Conservation (phyloP, 768 basidiomycete genomes). For the Rhodotorula kratochvilovae region DNA sequence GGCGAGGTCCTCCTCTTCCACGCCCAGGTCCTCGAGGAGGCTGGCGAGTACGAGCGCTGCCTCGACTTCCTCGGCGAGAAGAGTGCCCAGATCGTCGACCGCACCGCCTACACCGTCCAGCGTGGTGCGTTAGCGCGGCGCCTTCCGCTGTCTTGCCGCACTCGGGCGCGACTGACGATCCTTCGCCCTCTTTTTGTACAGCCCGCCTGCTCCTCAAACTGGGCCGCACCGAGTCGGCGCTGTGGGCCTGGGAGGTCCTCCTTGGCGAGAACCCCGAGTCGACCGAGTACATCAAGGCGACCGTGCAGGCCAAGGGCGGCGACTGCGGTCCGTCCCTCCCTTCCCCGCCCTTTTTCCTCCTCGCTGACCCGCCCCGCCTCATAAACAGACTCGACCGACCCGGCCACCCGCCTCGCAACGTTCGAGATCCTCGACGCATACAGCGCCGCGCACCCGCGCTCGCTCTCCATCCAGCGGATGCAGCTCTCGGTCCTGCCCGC, state of each 20-base stretch:
- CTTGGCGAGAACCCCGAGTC: slow-evolving; percentile 82
- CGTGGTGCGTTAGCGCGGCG: slow-evolving; percentile 16
- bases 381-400: slow-evolving; percentile 39
- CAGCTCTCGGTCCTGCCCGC: slow-evolving; percentile 64
- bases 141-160: background rate
- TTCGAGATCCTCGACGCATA: slow-evolving; percentile 61
- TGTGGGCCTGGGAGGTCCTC: slow-evolving; percentile 71
- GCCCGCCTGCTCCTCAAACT: slow-evolving; percentile 74
- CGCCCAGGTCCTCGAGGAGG: slow-evolving; percentile 65
- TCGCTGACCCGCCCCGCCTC: background rate
- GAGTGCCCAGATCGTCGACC: slow-evolving; percentile 56
- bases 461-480: slow-evolving; percentile 67
- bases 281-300: slow-evolving; percentile 72
- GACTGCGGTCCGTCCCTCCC: slow-evolving; percentile 56
- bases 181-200: slow-evolving; percentile 42
- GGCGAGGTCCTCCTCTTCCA: slow-evolving; percentile 79
- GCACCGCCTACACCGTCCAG: slow-evolving; percentile 56
- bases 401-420: slow-evolving; percentile 56
- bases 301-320: slow-evolving; percentile 62
- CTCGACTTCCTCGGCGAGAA: slow-evolving; percentile 45
- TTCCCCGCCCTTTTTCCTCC: background rate
- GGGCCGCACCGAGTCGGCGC: slow-evolving; percentile 62
- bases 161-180: background rate
- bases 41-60: slow-evolving; percentile 50
- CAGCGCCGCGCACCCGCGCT: slow-evolving; percentile 60